Evolutionary conservation across 2,329 filamentous ascomycete species (phyloP), one percentile per base, ranked within the genome.

Genomic region (Pseudogymnoascus sp.): DNA sequence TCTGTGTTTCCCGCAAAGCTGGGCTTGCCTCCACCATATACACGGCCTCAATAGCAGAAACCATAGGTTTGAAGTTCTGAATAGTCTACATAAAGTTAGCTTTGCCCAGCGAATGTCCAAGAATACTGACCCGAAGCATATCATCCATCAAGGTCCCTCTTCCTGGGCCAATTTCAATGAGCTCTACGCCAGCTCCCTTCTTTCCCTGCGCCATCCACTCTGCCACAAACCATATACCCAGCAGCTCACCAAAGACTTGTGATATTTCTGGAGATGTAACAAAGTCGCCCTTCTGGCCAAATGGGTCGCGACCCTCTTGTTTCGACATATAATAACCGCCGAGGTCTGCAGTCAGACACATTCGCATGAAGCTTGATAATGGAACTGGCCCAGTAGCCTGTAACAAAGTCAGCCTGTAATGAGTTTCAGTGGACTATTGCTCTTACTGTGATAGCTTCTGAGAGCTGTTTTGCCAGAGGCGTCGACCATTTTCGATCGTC

Each of bases 181-280:
- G 79, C 72, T 97, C 88, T 13, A 97, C 86, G 27, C 90, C 90
- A 31, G 82, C 79, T 64, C 78, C 84, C 61, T 84, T 88, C 64
- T 81, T 82, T 13, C 92, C 92, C 74, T 99, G 94, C 40, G 89
- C 88, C 74, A 97, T 89, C 93, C 94, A 99, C 79, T 99, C 94
- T 42, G 93, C 87, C 60, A 97, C 87, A 65, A 96, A 87, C 94
- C 94, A 99, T 68, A 99, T 84, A 4, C 91, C 94, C 62, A 97
- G 80, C 29, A 99, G 81, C 76, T 99, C 94, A 25, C 94, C 94
- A 76, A 99, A 99, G 10, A 97, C 83, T 73, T 97, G 94, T 0
- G 92, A 97, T 69, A 99, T 97, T 75, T 99, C 94, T 0, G 94
- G 94, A 0, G 92, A 97, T 0, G 94, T 99, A 60, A 97, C 88